A percentile compares a stretch with the other conserved stretches of the same genome.
phyloP scores from a whole-genome alignment of 495 filamentous ascomycete genomes.

The Penicillium tannophilum region DNA sequence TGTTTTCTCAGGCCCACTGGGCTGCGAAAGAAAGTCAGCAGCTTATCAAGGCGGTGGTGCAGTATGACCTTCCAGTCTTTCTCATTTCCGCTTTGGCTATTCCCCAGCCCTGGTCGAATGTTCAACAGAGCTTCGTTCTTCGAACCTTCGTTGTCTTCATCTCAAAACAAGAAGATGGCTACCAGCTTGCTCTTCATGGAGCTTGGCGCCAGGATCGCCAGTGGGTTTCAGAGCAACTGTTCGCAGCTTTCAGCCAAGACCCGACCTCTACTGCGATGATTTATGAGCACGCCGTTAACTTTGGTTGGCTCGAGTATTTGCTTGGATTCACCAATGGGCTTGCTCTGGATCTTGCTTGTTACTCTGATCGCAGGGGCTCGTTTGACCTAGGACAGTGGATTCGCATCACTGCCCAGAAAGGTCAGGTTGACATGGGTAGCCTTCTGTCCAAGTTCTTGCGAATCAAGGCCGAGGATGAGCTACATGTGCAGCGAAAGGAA shows the following conservation, averaged over 20 bases:
- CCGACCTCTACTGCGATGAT: conserved; percentile 76
- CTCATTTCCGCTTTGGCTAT: conserved; percentile 74
- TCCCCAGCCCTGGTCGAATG: conserved; percentile 63
- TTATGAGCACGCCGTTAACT: conserved; percentile 76
- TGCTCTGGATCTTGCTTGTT: conserved; percentile 83
- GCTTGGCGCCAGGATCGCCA: conserved; percentile 84
- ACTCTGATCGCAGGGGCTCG: conserved; percentile 79
- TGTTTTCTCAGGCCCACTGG: conserved; percentile 66
- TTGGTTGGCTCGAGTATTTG: conserved; percentile 81
- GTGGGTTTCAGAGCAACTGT: conserved; percentile 78
- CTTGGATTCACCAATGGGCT: conserved; percentile 75
- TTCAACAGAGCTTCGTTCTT: conserved; percentile 64
- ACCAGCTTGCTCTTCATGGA: conserved; percentile 83
- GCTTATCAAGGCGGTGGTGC: conserved; percentile 53
- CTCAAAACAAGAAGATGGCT: conserved; percentile 62
- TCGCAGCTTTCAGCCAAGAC: conserved; percentile 75
- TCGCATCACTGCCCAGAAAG: conserved; percentile 61
- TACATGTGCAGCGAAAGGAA: conserved; percentile 65
- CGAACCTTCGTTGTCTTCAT: conserved; percentile 64
- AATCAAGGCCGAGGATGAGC: conserved; percentile 82
- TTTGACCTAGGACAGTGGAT: conserved; percentile 85
- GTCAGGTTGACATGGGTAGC: conserved; percentile 59
- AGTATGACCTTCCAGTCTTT: conserved; percentile 64
- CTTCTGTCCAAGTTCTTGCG: conserved; percentile 72
- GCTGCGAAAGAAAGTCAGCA: conserved; percentile 66